Evolutionary conservation across 768 basidiomycete genomes (phyloP).

Genomic region (Boletus pseudopeckii): DNA sequence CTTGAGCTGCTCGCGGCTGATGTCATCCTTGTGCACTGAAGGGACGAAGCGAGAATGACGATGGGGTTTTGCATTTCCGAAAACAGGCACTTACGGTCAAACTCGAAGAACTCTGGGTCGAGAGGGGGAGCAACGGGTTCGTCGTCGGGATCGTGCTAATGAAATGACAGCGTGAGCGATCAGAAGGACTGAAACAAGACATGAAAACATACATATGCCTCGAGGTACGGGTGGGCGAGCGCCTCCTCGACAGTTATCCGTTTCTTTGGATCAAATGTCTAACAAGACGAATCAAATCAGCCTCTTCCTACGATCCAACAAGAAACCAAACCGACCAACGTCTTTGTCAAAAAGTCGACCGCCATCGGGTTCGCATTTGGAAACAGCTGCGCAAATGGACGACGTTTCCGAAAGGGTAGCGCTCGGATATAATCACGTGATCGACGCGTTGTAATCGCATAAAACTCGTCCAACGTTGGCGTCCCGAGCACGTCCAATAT

Average conservation of each 20-base stretch:
- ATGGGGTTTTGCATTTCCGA: neutral
- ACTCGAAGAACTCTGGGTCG: conserved; percentile 95
- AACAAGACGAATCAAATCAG: conserved; percentile 1
- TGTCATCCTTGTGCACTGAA: conserved; percentile 90
- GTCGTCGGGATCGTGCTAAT: conserved; percentile 90
- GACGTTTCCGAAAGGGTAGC: conserved; percentile 87
- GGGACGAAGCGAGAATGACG: neutral
- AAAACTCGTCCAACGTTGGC: conserved; percentile 95
- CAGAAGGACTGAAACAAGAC: neutral
- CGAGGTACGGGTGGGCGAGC: conserved; percentile 90
- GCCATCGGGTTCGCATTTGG: conserved; percentile 86
- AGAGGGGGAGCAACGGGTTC: conserved; percentile 96
- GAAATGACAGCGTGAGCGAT: conserved; percentile 4
- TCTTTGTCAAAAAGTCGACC: conserved; percentile 76
- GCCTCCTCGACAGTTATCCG: conserved; percentile 93
- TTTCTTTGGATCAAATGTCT: conserved; percentile 98
- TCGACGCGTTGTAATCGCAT: conserved; percentile 88
- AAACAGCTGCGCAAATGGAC: conserved; percentile 80
- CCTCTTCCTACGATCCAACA: no score
- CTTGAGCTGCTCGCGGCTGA: conserved; percentile 93
- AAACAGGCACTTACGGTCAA: conserved; percentile 65
- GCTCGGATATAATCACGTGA: conserved; percentile 95
- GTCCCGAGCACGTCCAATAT: conserved; percentile 98
- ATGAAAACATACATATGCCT: conserved; percentile 69
- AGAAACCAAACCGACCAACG: conserved; percentile 51